phyloP scores from a whole-genome alignment of 805 yeast genomes.

The Saccharomyces kudriavzevii region DNA sequence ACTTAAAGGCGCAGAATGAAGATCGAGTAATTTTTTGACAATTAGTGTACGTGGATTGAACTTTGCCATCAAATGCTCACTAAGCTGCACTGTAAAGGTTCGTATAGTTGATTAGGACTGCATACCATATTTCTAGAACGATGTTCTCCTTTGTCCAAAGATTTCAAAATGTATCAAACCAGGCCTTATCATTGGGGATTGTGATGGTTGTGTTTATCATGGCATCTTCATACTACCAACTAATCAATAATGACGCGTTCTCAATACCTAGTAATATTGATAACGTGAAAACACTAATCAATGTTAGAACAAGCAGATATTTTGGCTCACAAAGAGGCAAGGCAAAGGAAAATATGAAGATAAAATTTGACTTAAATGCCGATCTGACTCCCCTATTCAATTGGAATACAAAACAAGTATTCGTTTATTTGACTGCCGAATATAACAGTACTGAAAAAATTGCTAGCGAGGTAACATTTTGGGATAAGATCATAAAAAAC shows the following conservation, averaged over 20 bases:
- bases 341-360: constrained; percentile 68
- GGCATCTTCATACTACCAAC: constrained; percentile 41
- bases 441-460: constrained; percentile 45
- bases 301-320: constrained; percentile 46
- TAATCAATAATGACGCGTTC: constrained; percentile 40
- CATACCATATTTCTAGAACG: not conserved
- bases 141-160: constrained; percentile 40
- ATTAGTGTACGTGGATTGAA: not conserved
- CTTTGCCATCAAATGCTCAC: not conserved
- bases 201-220: constrained; percentile 42
- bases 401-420: constrained; percentile 97
- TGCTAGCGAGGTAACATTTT: constrained; percentile 67
- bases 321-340: constrained; percentile 60
- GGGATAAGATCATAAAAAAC: constrained; percentile 75
- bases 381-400: constrained; percentile 78
- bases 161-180: constrained; percentile 46
- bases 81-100: not conserved
- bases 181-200: constrained; percentile 44
- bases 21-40: not conserved
- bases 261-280: constrained; percentile 32
- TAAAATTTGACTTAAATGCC: constrained; percentile 62
- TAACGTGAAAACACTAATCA: constrained; percentile 34
- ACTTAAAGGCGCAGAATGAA: not conserved
- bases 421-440: constrained; percentile 82
- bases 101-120: not conserved